Percentiles rank a stretch among this genome's conserved stretches.
These are phyloP conservation scores for Chimonanthus praecox DNA, from an alignment of 164 flowering plant genomes.

Conservation along the genomic window DNA sequence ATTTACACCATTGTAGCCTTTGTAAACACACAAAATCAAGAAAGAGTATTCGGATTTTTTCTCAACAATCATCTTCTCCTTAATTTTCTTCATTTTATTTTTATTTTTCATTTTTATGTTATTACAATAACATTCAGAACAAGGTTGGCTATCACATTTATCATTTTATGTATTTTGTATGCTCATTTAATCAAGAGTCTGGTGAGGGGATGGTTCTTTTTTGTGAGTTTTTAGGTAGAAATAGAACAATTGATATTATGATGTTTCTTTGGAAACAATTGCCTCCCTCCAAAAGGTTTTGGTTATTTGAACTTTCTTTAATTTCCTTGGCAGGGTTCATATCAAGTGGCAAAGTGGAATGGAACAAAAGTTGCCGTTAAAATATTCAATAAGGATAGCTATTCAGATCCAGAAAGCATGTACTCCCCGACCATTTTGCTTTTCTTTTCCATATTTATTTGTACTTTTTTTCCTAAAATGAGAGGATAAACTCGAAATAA, in stretches of 20 bases:
- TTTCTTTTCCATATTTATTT: background rate
- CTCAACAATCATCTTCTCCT: no score
- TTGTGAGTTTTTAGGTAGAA: background rate
- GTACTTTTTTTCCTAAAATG: background rate
- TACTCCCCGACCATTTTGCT: slow-evolving; percentile 19
- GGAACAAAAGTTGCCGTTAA: slow-evolving; percentile 93
- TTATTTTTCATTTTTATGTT: no score
- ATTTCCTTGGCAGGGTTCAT: slow-evolving; percentile 54
- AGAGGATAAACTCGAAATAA: background rate
- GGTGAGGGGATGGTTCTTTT: no score
- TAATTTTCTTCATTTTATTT: no score
- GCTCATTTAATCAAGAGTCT: no score
- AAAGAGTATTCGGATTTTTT: no score
- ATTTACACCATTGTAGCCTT: no score
- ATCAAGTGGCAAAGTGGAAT: slow-evolving; percentile 98
- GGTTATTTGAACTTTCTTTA: background rate
- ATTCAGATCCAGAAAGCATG: slow-evolving; percentile 83
- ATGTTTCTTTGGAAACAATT: background rate
- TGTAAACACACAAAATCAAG: no score
- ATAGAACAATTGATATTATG: background rate
- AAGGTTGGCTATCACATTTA: no score
- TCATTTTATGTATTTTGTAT: no score
- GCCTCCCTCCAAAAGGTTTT: background rate
- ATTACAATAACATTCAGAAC: no score
- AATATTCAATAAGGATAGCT: slow-evolving; percentile 82